Conservation (phyloP, 257 asterid genomes). For the Cruciata laevipes region DNA sequence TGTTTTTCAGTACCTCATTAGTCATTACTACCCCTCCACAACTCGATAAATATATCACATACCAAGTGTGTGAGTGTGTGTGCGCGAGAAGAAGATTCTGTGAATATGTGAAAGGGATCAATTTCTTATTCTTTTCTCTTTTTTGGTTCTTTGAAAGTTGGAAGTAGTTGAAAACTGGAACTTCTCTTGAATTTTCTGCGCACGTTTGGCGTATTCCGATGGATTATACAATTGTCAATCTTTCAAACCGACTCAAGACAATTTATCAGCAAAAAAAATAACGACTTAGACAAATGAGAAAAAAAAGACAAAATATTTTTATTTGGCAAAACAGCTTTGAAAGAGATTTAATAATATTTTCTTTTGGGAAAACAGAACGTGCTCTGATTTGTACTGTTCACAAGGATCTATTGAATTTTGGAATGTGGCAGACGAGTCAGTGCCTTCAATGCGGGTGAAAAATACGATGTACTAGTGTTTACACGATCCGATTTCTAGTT, state of each 20-base stretch:
- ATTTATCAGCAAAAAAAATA: not conserved
- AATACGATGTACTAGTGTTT: not conserved
- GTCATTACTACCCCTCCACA: not conserved
- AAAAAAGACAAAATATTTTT: not conserved
- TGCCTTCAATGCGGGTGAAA: slow-evolving; percentile 18
- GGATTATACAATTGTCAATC: slow-evolving; percentile 9
- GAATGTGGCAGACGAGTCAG: slow-evolving; percentile 18
- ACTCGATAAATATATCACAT: not conserved
- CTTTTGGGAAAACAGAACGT: slow-evolving; percentile 1
- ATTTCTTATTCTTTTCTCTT: not conserved
- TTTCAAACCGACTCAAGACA: not conserved
- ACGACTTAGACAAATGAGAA: not conserved
- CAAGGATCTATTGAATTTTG: slow-evolving; percentile 20
- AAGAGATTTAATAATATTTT: not conserved
- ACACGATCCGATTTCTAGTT: too few relatives aligned
- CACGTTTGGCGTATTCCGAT: not conserved
- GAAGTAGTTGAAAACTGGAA: slow-evolving; percentile 13
- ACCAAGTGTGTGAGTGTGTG: not conserved
- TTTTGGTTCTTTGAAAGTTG: slow-evolving; percentile 7
- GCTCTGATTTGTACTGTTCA: slow-evolving; percentile 19
- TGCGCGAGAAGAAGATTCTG: slow-evolving; percentile 24
- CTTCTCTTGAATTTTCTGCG: slow-evolving; percentile 1
- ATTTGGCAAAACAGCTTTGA: not conserved
- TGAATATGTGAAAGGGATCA: slow-evolving; percentile 25
- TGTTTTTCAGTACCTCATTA: not conserved